These are phyloP conservation scores for Apiotrichum sp. DNA, from an alignment of 1,284 basidiomycete genomes.

Conservation along the genomic window DNA sequence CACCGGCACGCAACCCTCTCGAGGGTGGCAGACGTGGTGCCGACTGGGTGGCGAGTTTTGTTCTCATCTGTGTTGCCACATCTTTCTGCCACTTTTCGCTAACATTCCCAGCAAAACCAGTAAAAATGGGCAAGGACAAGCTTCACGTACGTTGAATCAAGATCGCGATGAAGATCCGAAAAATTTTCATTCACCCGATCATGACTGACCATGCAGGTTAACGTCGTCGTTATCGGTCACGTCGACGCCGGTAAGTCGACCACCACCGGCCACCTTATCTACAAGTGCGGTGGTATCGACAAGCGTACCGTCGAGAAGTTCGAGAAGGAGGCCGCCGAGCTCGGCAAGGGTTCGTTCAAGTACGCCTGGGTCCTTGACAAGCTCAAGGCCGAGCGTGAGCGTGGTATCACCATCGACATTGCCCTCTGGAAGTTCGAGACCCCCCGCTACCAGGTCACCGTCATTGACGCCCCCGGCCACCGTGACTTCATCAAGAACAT, in stretches of 20 bases:
- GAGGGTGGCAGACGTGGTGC: no score
- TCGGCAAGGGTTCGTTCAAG: conserved; percentile 97
- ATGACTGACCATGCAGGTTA: conserved; percentile 6
- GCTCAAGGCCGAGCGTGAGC: conserved; percentile 96
- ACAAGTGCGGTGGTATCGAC: conserved; percentile 99
- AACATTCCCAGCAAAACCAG: neutral
- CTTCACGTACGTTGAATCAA: conserved; percentile 2
- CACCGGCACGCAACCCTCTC: no score
- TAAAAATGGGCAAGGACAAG: conserved; percentile 39
- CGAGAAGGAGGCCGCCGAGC: conserved; percentile 99
- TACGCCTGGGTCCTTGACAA: conserved; percentile 99
- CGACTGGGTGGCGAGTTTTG: no score
- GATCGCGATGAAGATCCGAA: no score
- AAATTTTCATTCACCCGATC: no score
- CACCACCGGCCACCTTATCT: conserved; percentile 96
- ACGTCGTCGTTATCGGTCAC: conserved; percentile 63
- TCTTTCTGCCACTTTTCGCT: neutral
- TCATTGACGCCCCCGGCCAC: conserved; percentile 92
- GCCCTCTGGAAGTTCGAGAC: conserved; percentile 98
- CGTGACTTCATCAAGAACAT: conserved; percentile 99
- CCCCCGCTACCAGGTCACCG: conserved; percentile 78
- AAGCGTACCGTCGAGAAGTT: conserved; percentile 99
- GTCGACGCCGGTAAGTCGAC: conserved; percentile 9
- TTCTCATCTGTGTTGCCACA: no score
- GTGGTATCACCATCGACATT: conserved; percentile 99